phyloP scores from a whole-genome alignment of 352 stramenopile species.

The Thalassiosira livingstoniorum region DNA sequence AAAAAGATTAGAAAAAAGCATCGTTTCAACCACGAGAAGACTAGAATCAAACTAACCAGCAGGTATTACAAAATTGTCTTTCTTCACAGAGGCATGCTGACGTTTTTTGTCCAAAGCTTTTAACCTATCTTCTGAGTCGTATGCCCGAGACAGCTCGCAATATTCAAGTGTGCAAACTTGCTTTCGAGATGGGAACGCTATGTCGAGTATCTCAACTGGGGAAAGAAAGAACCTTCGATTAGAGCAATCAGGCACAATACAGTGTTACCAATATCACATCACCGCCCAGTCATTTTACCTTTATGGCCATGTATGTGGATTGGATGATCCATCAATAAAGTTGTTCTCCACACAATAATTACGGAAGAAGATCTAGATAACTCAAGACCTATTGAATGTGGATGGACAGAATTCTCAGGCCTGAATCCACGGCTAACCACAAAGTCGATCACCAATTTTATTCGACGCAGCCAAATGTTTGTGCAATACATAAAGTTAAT shows the following conservation, averaged over 20 bases:
- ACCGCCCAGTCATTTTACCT: background rate
- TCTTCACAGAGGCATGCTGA: conserved; percentile 11
- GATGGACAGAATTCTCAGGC: conserved; percentile 15
- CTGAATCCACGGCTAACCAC: conserved; percentile 8
- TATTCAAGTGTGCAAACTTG: conserved; percentile 7
- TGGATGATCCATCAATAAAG: conserved; percentile 9
- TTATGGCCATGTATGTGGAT: conserved; percentile 21
- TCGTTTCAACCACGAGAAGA: too few relatives aligned
- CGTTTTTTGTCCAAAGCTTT: conserved; percentile 9
- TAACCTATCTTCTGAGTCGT: background rate
- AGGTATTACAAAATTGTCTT: conserved; percentile 30
- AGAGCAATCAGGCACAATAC: background rate
- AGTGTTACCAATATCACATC: background rate
- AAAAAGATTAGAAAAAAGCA: too few relatives aligned
- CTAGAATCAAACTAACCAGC: too few relatives aligned
- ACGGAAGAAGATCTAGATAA: conserved; percentile 14
- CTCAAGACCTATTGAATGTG: conserved; percentile 19
- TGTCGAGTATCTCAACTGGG: conserved; percentile 28
- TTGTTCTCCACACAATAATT: conserved; percentile 21
- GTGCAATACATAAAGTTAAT: too few relatives aligned
- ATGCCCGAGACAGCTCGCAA: conserved; percentile 14
- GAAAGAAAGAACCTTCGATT: background rate
- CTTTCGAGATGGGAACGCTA: background rate
- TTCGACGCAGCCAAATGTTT: too few relatives aligned
- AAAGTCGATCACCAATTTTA: too few relatives aligned